Percentiles rank a stretch among this genome's conserved stretches.
Conservation (phyloP, 2,329 filamentous ascomycete genomes). For the Microsporum ferrugineum region DNA sequence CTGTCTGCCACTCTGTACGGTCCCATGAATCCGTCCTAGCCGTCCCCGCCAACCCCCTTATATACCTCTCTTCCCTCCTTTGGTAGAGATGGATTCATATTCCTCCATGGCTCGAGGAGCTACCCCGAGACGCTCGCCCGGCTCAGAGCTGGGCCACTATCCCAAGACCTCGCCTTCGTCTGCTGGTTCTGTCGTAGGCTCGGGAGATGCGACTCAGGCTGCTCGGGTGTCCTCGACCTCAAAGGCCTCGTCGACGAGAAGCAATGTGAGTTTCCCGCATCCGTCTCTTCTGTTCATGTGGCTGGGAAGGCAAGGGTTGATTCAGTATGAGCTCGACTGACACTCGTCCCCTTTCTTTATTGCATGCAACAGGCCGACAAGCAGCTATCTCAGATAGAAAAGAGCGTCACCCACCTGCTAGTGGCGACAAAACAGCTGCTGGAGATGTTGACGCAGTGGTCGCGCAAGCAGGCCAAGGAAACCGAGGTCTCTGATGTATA, state of each 20-base stretch:
- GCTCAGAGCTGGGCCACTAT: conserved; percentile 41
- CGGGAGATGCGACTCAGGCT: conserved; percentile 22
- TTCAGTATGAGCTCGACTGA: not conserved
- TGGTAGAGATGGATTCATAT: not conserved
- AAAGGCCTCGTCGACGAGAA: conserved; percentile 46
- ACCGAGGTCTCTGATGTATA: conserved; percentile 97
- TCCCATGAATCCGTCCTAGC: not conserved
- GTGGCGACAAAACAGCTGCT: conserved; percentile 96
- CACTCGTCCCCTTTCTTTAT: conserved; percentile 13
- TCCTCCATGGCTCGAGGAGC: conserved; percentile 23
- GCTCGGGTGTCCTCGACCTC: conserved; percentile 57
- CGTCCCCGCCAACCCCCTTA: not conserved
- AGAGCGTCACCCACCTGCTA: conserved; percentile 93
- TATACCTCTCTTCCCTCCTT: not conserved
- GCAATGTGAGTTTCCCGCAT: conserved; percentile 39
- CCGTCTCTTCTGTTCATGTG: not conserved
- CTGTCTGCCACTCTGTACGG: not conserved
- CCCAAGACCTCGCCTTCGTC: not conserved
- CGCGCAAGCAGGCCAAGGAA: conserved; percentile 79
- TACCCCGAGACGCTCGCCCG: conserved; percentile 53
- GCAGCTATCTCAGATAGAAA: conserved; percentile 92
- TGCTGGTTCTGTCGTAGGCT: not conserved
- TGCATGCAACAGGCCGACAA: conserved; percentile 47
- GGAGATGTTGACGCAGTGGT: conserved; percentile 97
- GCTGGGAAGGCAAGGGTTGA: not conserved